A percentile compares a stretch with the other conserved stretches of the same genome.
phyloP scores from a whole-genome alignment of 306 rosid genomes.

The Cucurbita argyrosperma region DNA sequence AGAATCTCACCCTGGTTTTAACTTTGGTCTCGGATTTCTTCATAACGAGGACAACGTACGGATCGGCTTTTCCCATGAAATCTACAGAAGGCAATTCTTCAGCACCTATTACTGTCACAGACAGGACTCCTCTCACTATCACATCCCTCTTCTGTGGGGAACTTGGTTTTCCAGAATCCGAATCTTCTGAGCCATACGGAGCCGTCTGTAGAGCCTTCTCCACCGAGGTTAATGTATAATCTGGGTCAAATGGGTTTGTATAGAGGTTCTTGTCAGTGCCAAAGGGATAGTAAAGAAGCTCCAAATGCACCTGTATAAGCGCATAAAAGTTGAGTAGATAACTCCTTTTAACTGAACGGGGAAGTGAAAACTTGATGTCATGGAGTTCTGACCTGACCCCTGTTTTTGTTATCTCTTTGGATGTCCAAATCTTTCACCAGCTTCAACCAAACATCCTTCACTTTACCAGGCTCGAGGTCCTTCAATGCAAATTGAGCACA shows the following conservation, averaged over 20 bases:
- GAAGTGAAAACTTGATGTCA: background rate
- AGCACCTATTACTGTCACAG: slow-evolving; percentile 79
- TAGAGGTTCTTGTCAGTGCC: slow-evolving; percentile 35
- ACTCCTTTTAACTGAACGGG: background rate
- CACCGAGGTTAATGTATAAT: slow-evolving; percentile 42
- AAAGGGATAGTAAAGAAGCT: slow-evolving; percentile 67
- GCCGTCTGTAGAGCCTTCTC: slow-evolving; percentile 58
- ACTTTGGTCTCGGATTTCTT: slow-evolving; percentile 59
- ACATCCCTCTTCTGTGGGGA: slow-evolving; percentile 47
- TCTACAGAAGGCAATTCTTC: slow-evolving; percentile 74
- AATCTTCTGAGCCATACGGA: slow-evolving; percentile 11
- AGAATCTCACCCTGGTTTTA: slow-evolving; percentile 71
- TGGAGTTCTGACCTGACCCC: slow-evolving; percentile 72
- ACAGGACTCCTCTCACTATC: slow-evolving; percentile 74
- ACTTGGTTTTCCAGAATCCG: slow-evolving; percentile 12
- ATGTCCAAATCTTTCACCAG: slow-evolving; percentile 69
- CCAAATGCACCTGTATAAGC: slow-evolving; percentile 67
- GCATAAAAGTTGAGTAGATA: background rate
- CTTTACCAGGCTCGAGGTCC: slow-evolving; percentile 78
- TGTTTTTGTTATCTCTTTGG: slow-evolving; percentile 59
- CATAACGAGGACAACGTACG: slow-evolving; percentile 58
- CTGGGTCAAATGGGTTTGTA: slow-evolving; percentile 42
- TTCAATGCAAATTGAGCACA: slow-evolving; percentile 47
- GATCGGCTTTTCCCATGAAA: slow-evolving; percentile 89
- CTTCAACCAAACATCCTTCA: slow-evolving; percentile 68